phyloP scores from a whole-genome alignment of 495 filamentous ascomycete species.

The Hypoxylon cercidicola region DNA sequence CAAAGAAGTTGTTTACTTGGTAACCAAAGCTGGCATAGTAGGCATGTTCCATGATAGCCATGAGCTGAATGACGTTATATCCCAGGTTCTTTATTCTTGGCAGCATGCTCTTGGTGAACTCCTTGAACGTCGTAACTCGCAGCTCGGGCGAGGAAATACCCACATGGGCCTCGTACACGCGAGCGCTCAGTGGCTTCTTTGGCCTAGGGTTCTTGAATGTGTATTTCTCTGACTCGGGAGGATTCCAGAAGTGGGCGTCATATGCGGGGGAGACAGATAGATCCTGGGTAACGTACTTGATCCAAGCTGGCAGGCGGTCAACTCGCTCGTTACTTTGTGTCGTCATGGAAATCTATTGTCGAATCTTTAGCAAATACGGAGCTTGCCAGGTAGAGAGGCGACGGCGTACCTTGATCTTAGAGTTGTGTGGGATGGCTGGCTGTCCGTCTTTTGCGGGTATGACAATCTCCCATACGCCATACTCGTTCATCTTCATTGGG shows the following conservation, averaged over 20 bases:
- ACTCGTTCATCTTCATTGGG: slow-evolving; percentile 84
- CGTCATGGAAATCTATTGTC: slow-evolving; percentile 80
- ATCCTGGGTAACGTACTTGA: slow-evolving; percentile 95
- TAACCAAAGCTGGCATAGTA: slow-evolving; percentile 99
- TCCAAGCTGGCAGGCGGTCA: slow-evolving; percentile 94
- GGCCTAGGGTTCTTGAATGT: slow-evolving; percentile 84
- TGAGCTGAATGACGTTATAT: slow-evolving; percentile 98
- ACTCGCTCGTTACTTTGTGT: slow-evolving; percentile 80
- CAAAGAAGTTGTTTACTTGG: slow-evolving; percentile 98
- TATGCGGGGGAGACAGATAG: slow-evolving; percentile 87
- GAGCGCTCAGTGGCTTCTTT: slow-evolving; percentile 82
- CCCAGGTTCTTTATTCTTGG: slow-evolving; percentile 90
- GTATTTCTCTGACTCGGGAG: slow-evolving; percentile 77
- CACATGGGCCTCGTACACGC: slow-evolving; percentile 98
- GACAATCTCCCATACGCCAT: slow-evolving; percentile 87
- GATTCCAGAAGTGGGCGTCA: slow-evolving; percentile 98
- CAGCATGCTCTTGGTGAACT: slow-evolving; percentile 92
- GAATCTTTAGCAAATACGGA: slow-evolving; percentile 36
- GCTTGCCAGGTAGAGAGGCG: slow-evolving; percentile 4
- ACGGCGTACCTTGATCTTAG: slow-evolving; percentile 86
- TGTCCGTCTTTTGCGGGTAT: slow-evolving; percentile 77
- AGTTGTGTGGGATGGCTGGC: slow-evolving; percentile 87
- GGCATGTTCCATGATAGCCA: slow-evolving; percentile 99
- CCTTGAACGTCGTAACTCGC: slow-evolving; percentile 90
- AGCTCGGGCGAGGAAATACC: slow-evolving; percentile 95